Evolutionary conservation across 192 early-diverging fungal species (phyloP).

Genomic region (Coemansia sp.): DNA sequence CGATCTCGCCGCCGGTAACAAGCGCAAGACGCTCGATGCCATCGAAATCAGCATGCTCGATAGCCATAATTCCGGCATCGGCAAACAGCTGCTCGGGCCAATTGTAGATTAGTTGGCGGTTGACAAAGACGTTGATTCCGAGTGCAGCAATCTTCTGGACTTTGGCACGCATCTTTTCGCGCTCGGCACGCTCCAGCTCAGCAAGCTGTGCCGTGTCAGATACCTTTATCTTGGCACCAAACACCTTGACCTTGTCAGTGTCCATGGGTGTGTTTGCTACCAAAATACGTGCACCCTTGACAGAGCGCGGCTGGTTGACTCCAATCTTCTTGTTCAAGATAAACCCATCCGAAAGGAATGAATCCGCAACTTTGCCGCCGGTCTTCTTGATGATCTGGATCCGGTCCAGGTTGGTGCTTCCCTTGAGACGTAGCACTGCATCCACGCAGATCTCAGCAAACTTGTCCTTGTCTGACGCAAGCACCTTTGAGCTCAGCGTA

Average conservation of each 20-base stretch:
- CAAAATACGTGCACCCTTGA: constrained; percentile 95
- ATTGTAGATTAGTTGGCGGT: constrained; percentile 99
- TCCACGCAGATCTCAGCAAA: constrained; percentile 95
- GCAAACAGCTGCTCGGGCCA: constrained; percentile 99
- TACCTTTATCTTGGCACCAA: constrained; percentile 95
- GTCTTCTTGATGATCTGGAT: constrained; percentile 99
- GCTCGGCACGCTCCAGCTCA: constrained; percentile 97
- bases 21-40: constrained; percentile 95
- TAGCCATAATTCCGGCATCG: constrained; percentile 93
- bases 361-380: constrained; percentile 92
- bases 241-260: constrained; percentile 99
- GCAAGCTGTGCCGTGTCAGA: constrained; percentile 96
- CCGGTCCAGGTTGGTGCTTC: constrained; percentile 94
- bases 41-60: constrained; percentile 99
- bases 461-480: constrained; percentile 94
- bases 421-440: constrained; percentile 94
- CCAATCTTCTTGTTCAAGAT: constrained; percentile 99
- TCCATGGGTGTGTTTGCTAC: constrained; percentile 99
- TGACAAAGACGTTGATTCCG: constrained; percentile 99
- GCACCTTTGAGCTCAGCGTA: constrained; percentile 94
- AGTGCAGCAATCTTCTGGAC: constrained; percentile 97
- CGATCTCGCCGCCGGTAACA: constrained; percentile 98
- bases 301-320: constrained; percentile 94
- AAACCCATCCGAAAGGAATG: constrained; percentile 95
- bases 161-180: constrained; percentile 98